phyloP scores from a whole-genome alignment of 2,329 filamentous ascomycete genomes.

The Aspergillus novofumigatus region DNA sequence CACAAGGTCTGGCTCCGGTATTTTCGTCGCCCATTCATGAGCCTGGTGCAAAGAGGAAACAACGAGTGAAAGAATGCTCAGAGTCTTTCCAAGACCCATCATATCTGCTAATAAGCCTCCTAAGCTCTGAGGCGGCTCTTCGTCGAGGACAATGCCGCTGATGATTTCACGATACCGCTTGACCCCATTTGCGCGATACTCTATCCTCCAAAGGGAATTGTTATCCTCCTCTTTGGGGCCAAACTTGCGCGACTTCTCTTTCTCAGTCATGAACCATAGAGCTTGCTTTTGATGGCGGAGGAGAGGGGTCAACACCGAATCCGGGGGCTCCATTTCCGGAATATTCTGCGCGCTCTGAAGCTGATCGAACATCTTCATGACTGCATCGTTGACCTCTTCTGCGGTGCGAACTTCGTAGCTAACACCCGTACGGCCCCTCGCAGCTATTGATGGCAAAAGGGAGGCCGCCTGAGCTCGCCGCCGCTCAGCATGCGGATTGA shows the following conservation, averaged over 20 bases:
- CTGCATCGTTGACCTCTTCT: slow-evolving; percentile 82
- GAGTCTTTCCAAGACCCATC: slow-evolving; percentile 84
- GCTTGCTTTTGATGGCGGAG: slow-evolving; percentile 88
- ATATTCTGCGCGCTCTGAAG: slow-evolving; percentile 72
- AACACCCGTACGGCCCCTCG: slow-evolving; percentile 22
- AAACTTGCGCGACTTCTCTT: slow-evolving; percentile 64
- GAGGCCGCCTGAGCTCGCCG: slow-evolving; percentile 37
- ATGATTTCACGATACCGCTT: slow-evolving; percentile 77
- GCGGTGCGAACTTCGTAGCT: slow-evolving; percentile 58
- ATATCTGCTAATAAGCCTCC: slow-evolving; percentile 78
- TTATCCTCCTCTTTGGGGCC: slow-evolving; percentile 58
- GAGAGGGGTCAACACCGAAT: slow-evolving; percentile 61
- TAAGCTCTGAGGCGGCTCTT: slow-evolving; percentile 61
- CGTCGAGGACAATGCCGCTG: slow-evolving; percentile 62
- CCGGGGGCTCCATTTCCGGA: slow-evolving; percentile 64
- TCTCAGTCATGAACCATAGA: slow-evolving; percentile 76
- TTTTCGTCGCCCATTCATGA: slow-evolving; percentile 54
- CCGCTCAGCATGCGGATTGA: slow-evolving; percentile 68
- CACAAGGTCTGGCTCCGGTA: slow-evolving; percentile 43
- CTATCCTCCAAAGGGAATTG: slow-evolving; percentile 73
- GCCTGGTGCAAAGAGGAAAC: slow-evolving; percentile 62
- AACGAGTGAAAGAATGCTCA: slow-evolving; percentile 80
- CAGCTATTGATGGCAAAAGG: slow-evolving; percentile 17
- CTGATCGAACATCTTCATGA: slow-evolving; percentile 82
- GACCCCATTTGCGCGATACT: slow-evolving; percentile 53